phyloP scores from a whole-genome alignment of 352 stramenopile genomes.

The Globisporangium cylindrosporum region DNA sequence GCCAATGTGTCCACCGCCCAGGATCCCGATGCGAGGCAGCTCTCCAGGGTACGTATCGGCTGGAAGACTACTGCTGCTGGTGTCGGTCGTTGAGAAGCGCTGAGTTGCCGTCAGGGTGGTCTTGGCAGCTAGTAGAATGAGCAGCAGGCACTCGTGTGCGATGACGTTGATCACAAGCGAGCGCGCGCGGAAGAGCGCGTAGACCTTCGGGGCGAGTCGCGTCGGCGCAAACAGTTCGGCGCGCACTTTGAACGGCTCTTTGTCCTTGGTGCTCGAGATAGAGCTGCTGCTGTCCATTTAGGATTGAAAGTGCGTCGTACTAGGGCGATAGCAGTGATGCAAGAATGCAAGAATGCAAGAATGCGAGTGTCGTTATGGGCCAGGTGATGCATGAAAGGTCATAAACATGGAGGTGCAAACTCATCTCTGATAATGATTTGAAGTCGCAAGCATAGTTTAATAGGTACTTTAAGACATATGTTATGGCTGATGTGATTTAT shows the following conservation, averaged over 20 bases:
- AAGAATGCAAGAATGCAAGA: too few species aligned
- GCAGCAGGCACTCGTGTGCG: slow-evolving; percentile 14
- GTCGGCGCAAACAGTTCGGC: slow-evolving; percentile 11
- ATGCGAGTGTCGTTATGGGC: not conserved
- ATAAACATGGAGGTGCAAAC: not conserved
- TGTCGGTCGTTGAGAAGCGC: not conserved
- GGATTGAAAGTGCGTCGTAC: not conserved
- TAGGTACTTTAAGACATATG: too few species aligned
- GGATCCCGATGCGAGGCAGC: slow-evolving; percentile 40
- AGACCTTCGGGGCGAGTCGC: slow-evolving; percentile 4
- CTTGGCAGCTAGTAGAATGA: slow-evolving; percentile 10
- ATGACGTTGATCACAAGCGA: slow-evolving; percentile 13
- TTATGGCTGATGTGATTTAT: too few species aligned
- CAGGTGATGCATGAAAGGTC: not conserved
- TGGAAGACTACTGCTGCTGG: not conserved
- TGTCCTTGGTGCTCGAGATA: slow-evolving; percentile 2
- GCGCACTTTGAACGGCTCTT: slow-evolving; percentile 13
- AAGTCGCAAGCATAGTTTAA: too few species aligned
- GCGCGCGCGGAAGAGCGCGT: slow-evolving; percentile 9
- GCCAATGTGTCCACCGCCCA: slow-evolving; percentile 55
- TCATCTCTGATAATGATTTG: not conserved
- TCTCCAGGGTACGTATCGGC: not conserved
- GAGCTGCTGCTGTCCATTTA: not conserved
- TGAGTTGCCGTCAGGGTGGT: not conserved
- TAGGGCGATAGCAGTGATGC: not conserved